phyloP scores from a whole-genome alignment of 2,329 filamentous ascomycete genomes.

The Stagonosporopsis rhizophila region DNA sequence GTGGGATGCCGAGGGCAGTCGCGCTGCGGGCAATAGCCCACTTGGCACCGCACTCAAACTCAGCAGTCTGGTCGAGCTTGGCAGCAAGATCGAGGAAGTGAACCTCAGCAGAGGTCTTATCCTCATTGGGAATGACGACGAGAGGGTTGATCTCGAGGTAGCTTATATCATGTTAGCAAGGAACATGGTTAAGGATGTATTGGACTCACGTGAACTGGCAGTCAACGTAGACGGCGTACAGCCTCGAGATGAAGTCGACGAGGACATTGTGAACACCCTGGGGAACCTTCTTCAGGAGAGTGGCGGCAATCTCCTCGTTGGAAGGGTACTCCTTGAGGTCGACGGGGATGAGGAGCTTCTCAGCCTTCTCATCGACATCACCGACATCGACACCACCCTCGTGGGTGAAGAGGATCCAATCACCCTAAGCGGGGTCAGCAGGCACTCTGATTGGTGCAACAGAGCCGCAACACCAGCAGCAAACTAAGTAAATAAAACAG shows the following conservation, averaged over 20 bases:
- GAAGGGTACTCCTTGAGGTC: conserved; percentile 94
- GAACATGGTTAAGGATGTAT: neutral
- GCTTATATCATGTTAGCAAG: conserved; percentile 38
- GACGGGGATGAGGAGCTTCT: conserved; percentile 97
- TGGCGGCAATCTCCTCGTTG: conserved; percentile 87
- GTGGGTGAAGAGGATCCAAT: conserved; percentile 99
- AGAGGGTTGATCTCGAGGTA: conserved; percentile 99
- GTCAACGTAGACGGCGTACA: conserved; percentile 99
- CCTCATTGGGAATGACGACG: conserved; percentile 94
- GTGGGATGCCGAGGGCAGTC: conserved; percentile 82
- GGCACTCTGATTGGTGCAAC: conserved; percentile 37
- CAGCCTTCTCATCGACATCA: conserved; percentile 97
- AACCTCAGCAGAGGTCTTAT: conserved; percentile 90
- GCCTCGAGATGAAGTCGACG: conserved; percentile 97
- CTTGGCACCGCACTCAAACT: conserved; percentile 99
- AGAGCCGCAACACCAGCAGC: conserved; percentile 45
- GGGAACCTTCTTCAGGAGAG: conserved; percentile 91
- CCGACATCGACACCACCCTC: conserved; percentile 99
- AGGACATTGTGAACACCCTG: conserved; percentile 96
- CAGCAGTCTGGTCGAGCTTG: conserved; percentile 98
- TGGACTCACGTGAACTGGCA: conserved; percentile 84
- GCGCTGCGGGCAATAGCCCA: conserved; percentile 96
- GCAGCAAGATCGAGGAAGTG: conserved; percentile 98
- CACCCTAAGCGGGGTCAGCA: conserved; percentile 70
- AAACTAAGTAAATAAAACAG: conserved; percentile 26